Percentiles rank a stretch among this genome's conserved stretches.
Conservation (phyloP, 768 basidiomycete genomes). For the Hygrocybe punicea region DNA sequence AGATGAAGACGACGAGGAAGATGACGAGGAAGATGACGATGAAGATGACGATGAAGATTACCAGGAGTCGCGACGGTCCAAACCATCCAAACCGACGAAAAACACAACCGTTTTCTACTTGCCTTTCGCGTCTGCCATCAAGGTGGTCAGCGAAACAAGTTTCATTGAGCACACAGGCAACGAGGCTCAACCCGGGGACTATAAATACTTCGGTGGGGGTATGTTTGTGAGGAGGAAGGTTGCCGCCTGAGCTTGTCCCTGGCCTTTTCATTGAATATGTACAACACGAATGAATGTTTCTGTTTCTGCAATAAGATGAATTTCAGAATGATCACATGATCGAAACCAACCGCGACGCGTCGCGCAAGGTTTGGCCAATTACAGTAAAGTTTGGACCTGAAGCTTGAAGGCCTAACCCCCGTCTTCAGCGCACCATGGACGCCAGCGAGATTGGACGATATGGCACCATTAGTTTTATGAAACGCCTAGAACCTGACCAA, state of each 20-base stretch:
- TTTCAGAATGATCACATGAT: slow-evolving; percentile 1
- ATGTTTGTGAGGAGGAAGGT: no score
- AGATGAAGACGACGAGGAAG: not conserved
- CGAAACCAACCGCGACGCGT: not conserved
- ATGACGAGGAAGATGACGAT: not conserved
- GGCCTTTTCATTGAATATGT: no score
- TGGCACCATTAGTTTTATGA: slow-evolving; percentile 64
- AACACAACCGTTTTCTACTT: no score
- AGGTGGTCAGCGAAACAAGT: not conserved
- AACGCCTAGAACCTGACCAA: slow-evolving; percentile 42
- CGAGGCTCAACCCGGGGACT: slow-evolving; percentile 1
- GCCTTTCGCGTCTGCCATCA: slow-evolving; percentile 5
- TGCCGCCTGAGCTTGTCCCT: no score
- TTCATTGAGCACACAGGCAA: slow-evolving; percentile 5
- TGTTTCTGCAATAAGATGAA: no score
- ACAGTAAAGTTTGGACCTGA: not conserved
- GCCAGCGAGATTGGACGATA: slow-evolving; percentile 56
- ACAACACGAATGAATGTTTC: no score
- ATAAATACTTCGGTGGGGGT: slow-evolving; percentile 4
- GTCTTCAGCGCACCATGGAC: slow-evolving; percentile 1
- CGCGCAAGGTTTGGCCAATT: no score
- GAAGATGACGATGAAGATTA: not conserved
- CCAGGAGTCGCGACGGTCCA: no score
- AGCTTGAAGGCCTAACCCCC: no score
- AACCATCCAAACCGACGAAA: no score